These are phyloP conservation scores for Kodamaea alishanica DNA, from an alignment of 1,139 yeast genomes.

Conservation along the genomic window DNA sequence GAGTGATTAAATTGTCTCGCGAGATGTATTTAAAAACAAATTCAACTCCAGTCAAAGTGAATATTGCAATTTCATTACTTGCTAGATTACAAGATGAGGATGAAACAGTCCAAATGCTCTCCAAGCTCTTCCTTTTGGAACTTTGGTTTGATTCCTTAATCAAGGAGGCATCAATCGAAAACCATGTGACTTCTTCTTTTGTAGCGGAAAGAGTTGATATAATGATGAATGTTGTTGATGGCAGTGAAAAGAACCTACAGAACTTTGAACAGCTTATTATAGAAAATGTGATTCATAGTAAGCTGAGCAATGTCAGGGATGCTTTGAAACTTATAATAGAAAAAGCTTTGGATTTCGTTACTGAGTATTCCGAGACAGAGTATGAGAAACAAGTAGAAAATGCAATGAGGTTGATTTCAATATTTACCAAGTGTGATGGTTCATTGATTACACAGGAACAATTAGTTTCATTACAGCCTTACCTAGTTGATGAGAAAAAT, in stretches of 20 bases:
- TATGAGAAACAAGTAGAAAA: constrained; percentile 23
- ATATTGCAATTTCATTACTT: constrained; percentile 49
- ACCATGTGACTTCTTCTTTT: constrained; percentile 1
- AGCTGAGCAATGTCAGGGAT: constrained; percentile 13
- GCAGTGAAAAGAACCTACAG: constrained; percentile 32
- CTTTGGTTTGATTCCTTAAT: constrained; percentile 39
- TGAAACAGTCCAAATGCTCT: constrained; percentile 46
- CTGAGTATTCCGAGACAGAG: constrained; percentile 17
- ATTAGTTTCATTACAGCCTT: constrained; percentile 58
- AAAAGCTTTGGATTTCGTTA: constrained; percentile 24
- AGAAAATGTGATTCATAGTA: constrained; percentile 32
- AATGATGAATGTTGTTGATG: constrained; percentile 34
- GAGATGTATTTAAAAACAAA: constrained; percentile 42
- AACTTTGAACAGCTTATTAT: constrained; percentile 44
- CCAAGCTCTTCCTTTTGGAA: constrained; percentile 37
- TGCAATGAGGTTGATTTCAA: constrained; percentile 47
- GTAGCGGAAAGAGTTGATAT: constrained; percentile 18
- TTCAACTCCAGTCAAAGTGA: constrained; percentile 31
- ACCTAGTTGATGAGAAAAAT: constrained; percentile 45
- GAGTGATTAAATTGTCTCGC: constrained; percentile 52
- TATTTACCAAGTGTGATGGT: constrained; percentile 49
- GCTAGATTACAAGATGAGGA: constrained; percentile 69
- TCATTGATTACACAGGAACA: constrained; percentile 60
- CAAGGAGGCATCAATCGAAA: constrained; percentile 3
- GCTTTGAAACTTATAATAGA: constrained; percentile 23